Evolutionary conservation across 148 eudicot species (phyloP).

Genomic region (Salicornia ramosissima): DNA sequence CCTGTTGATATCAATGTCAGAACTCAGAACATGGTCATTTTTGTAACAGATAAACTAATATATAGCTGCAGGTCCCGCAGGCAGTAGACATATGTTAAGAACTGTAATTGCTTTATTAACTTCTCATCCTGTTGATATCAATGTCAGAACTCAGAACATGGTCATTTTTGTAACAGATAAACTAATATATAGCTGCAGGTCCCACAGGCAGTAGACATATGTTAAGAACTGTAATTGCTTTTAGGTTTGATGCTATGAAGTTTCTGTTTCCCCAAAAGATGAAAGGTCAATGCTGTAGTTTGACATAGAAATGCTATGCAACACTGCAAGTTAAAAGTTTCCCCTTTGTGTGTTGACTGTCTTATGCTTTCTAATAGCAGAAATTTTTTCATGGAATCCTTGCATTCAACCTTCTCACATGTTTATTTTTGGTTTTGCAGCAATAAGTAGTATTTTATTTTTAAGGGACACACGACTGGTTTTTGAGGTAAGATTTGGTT

Average conservation of each 20-base stretch:
- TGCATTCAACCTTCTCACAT: background rate
- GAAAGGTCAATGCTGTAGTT: background rate
- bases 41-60: background rate
- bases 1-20: background rate
- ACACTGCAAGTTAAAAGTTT: background rate
- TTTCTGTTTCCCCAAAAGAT: background rate
- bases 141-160: too few species aligned
- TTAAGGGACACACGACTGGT: conserved; percentile 50
- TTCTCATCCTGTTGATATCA: too few species aligned
- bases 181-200: background rate
- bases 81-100: background rate
- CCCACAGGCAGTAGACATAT: background rate
- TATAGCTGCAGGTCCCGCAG: background rate
- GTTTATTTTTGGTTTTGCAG: conserved; percentile 43
- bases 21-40: background rate
- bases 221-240: background rate
- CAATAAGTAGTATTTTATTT: conserved; percentile 66
- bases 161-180: background rate
- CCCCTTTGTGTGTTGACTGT: background rate
- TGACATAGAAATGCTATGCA: background rate
- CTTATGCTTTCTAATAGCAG: background rate
- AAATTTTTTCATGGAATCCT: background rate
- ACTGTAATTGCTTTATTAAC: background rate
- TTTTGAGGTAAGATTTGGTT: conserved; percentile 41
- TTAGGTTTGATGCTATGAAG: background rate